Evolutionary conservation across 805 yeast genomes (phyloP).

Genomic region (Ogataea salicorniae): DNA sequence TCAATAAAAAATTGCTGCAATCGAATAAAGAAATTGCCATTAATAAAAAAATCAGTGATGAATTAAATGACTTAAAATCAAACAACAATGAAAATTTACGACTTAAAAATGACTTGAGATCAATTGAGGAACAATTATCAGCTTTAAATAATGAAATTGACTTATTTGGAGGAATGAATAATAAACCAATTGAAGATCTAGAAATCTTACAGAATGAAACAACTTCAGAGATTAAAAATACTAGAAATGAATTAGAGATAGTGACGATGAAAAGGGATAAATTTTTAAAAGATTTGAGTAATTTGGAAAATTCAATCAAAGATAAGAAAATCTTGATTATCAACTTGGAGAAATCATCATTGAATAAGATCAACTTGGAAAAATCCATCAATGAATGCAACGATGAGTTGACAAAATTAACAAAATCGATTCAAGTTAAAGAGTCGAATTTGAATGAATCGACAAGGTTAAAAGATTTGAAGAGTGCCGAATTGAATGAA

Average conservation of each 20-base stretch:
- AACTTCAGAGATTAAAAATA: constrained; percentile 33
- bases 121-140: constrained; percentile 23
- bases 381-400: constrained; percentile 27
- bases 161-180: constrained; percentile 1
- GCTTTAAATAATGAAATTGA: constrained; percentile 12
- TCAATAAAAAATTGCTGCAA: background rate
- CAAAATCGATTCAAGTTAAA: constrained; percentile 1
- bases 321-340: constrained; percentile 50
- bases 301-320: constrained; percentile 45
- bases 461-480: constrained; percentile 12
- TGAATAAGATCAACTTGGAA: constrained; percentile 40
- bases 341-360: constrained; percentile 45
- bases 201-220: constrained; percentile 39
- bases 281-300: constrained; percentile 37
- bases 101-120: constrained; percentile 28
- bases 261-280: constrained; percentile 40
- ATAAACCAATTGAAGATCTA: constrained; percentile 39
- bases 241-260: constrained; percentile 32
- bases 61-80: background rate
- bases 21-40: background rate
- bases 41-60: background rate
- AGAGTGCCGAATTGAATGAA: constrained; percentile 3
- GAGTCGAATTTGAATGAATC: constrained; percentile 4
- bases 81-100: constrained; percentile 33
- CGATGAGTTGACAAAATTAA: constrained; percentile 20